phyloP scores from a whole-genome alignment of 163 green algal species.

The Scenedesmus sp. region DNA sequence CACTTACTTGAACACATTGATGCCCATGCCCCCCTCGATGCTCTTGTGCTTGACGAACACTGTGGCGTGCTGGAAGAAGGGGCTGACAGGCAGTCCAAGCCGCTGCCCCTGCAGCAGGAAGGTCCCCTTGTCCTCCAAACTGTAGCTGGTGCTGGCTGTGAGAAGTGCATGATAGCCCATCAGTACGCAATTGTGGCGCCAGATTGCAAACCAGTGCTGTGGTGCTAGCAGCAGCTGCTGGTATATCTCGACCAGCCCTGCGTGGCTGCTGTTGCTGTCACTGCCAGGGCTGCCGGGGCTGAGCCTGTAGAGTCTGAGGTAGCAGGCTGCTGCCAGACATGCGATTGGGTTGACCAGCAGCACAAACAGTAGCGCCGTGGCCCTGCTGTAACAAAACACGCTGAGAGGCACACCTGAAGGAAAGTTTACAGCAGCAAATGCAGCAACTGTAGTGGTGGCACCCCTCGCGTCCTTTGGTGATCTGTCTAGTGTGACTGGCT shows the following conservation, averaged over 20 bases:
- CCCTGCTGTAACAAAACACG: constrained; percentile 24
- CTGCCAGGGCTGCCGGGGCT: not conserved
- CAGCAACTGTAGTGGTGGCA: not conserved
- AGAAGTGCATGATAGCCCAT: constrained; percentile 45
- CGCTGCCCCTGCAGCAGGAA: constrained; percentile 54
- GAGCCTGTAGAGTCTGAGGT: not conserved
- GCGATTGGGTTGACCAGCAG: constrained; percentile 47
- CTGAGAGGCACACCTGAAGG: constrained; percentile 48
- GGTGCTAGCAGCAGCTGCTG: constrained; percentile 52
- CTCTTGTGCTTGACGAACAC: constrained; percentile 60
- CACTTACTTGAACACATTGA: constrained; percentile 55
- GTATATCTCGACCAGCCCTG: not conserved
- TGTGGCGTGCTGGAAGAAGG: not conserved
- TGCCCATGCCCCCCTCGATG: constrained; percentile 61
- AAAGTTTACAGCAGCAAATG: not conserved
- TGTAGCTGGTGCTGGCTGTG: constrained; percentile 43
- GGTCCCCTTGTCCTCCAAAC: constrained; percentile 55
- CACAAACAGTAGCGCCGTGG: constrained; percentile 37
- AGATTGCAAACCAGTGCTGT: constrained; percentile 59
- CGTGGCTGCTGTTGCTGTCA: constrained; percentile 7
- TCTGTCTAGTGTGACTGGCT: not conserved
- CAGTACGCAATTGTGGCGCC: constrained; percentile 57
- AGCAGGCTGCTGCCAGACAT: constrained; percentile 29
- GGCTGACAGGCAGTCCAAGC: constrained; percentile 50
- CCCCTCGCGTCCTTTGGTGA: too few species aligned